A percentile compares a stretch with the other conserved stretches of the same genome.
phyloP scores from a whole-genome alignment of 2,329 filamentous ascomycete species.

The Clarireedia homoeocarpa region DNA sequence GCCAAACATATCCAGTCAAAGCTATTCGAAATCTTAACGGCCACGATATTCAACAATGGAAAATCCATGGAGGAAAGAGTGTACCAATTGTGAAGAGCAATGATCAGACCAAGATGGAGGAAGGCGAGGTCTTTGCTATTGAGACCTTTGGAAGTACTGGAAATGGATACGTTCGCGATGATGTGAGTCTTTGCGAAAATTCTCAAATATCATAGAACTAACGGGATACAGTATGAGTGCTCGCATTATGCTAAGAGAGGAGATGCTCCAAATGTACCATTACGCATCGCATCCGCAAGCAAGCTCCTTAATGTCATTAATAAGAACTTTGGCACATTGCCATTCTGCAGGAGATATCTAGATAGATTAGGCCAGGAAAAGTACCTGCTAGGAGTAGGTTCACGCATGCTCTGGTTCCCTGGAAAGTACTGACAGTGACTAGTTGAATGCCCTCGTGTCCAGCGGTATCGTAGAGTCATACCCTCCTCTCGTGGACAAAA shows the following conservation, averaged over 20 bases:
- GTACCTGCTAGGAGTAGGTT: constrained; percentile 75
- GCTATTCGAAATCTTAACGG: constrained; percentile 49
- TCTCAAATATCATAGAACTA: constrained; percentile 1
- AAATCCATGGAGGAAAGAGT: constrained; percentile 87
- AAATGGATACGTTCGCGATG: constrained; percentile 78
- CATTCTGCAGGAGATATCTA: constrained; percentile 84
- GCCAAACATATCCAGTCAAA: constrained; percentile 46
- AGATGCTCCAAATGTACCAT: constrained; percentile 67
- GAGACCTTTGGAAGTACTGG: constrained; percentile 95
- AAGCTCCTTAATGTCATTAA: constrained; percentile 81
- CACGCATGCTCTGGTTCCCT: not conserved
- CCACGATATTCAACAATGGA: constrained; percentile 82
- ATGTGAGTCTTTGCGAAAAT: constrained; percentile 44
- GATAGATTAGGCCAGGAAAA: constrained; percentile 92
- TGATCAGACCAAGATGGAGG: constrained; percentile 94
- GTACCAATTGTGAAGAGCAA: constrained; percentile 87
- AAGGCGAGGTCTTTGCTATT: constrained; percentile 90
- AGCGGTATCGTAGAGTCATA: constrained; percentile 84
- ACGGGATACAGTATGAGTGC: constrained; percentile 54
- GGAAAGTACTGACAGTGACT: constrained; percentile 24
- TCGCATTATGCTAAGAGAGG: constrained; percentile 77
- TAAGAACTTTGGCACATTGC: constrained; percentile 91
- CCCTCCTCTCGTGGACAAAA: constrained; percentile 81
- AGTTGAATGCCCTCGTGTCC: constrained; percentile 80
- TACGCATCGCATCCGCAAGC: constrained; percentile 76